Evolutionary conservation across 2,329 filamentous ascomycete genomes (phyloP).

Genomic region (Diaporthe citrichinensis): DNA sequence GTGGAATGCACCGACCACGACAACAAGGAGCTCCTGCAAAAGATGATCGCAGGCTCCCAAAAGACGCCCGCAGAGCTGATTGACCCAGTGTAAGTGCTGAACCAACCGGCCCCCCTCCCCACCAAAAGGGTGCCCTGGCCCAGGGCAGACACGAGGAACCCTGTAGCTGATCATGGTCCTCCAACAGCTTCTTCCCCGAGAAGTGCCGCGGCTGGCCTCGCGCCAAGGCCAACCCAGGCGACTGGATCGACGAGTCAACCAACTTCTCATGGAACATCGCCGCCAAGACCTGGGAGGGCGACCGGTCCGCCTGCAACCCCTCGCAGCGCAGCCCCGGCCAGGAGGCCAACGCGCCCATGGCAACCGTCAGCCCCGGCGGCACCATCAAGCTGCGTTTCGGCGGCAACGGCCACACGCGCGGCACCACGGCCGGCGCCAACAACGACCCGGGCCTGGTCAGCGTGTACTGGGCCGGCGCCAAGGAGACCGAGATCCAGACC

Average conservation of each 20-base stretch:
- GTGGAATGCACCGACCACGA: conserved; percentile 30
- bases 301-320: conserved; percentile 26
- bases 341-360: conserved; percentile 27
- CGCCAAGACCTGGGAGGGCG: conserved; percentile 18
- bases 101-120: not conserved
- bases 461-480: conserved; percentile 29
- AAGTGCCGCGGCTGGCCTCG: conserved; percentile 27
- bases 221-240: conserved; percentile 26
- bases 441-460: conserved; percentile 26
- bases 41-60: conserved; percentile 28
- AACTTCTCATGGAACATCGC: conserved; percentile 32
- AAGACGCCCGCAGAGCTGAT: conserved; percentile 9
- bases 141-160: not conserved
- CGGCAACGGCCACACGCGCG: conserved; percentile 29
- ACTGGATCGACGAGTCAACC: conserved; percentile 33
- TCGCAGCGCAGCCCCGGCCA: conserved; percentile 28
- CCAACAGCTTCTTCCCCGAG: conserved; percentile 25
- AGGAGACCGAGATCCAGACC: conserved; percentile 32
- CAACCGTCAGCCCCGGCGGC: conserved; percentile 26
- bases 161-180: conserved; percentile 4
- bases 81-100: conserved; percentile 28
- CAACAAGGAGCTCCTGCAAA: conserved; percentile 25
- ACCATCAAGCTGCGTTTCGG: conserved; percentile 30
- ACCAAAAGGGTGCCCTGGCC: too few species aligned
- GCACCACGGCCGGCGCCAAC: conserved; percentile 13